Evolutionary conservation across 192 early-diverging fungal genomes (phyloP).

Genomic region (Umbelopsis sp.): DNA sequence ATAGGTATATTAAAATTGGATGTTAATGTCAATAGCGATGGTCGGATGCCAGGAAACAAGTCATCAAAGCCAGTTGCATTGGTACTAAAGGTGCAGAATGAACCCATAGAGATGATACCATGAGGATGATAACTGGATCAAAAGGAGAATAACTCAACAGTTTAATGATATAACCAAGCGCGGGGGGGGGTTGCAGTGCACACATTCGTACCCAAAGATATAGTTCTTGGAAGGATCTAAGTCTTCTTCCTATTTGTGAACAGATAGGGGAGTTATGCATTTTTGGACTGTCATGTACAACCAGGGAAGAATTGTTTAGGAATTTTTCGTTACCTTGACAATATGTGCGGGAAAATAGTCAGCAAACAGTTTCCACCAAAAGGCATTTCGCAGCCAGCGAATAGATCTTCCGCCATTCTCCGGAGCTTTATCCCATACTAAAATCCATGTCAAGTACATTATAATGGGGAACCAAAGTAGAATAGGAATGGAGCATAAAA

Average conservation of each 20-base stretch:
- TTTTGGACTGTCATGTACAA: neutral
- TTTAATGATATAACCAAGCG: neutral
- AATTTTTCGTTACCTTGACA: slow-evolving; percentile 50
- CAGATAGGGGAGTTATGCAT: neutral
- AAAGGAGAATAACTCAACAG: neutral
- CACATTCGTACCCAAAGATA: slow-evolving; percentile 20
- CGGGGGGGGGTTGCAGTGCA: too few species aligned
- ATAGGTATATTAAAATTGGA: slow-evolving; percentile 88
- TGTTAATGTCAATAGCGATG: slow-evolving; percentile 78
- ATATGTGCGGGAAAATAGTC: slow-evolving; percentile 83
- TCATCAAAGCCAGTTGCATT: slow-evolving; percentile 76
- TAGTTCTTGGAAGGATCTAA: slow-evolving; percentile 32
- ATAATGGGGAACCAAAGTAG: slow-evolving; percentile 59
- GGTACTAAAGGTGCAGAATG: slow-evolving; percentile 78
- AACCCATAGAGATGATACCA: slow-evolving; percentile 83
- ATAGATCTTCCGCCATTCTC: slow-evolving; percentile 75
- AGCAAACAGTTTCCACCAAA: slow-evolving; percentile 73
- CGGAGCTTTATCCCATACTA: slow-evolving; percentile 66
- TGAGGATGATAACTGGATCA: slow-evolving; percentile 89
- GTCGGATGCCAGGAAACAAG: slow-evolving; percentile 77
- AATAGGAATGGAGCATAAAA: slow-evolving; percentile 55
- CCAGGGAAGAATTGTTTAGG: neutral
- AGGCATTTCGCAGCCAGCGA: slow-evolving; percentile 46
- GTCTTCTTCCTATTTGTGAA: slow-evolving; percentile 18
- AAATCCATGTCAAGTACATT: slow-evolving; percentile 74